Evolutionary conservation across 1,139 yeast genomes (phyloP).

Genomic region (Lodderomyces pseudojiufengensis): DNA sequence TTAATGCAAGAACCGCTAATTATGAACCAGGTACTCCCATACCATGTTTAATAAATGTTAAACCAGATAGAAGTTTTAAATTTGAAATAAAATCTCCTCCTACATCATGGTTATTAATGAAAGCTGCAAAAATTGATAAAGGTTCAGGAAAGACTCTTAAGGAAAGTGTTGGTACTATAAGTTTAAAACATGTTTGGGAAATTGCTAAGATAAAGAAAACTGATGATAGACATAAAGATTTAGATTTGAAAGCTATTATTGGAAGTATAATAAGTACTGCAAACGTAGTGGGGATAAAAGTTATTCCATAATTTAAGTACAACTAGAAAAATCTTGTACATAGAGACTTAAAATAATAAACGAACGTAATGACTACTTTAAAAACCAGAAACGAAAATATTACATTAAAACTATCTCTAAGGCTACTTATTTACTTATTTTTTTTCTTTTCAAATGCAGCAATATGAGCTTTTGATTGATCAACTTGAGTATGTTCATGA

Average conservation of each 20-base stretch:
- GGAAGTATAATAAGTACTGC: constrained; percentile 87
- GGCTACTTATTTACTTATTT: constrained; percentile 35
- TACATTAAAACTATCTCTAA: no score
- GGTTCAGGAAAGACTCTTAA: constrained; percentile 62
- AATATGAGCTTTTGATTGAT: constrained; percentile 91
- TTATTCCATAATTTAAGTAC: constrained; percentile 49
- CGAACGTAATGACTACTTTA: no score
- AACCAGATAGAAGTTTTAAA: constrained; percentile 86
- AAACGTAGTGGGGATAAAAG: constrained; percentile 78
- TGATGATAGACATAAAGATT: constrained; percentile 72
- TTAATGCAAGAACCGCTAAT: constrained; percentile 93
- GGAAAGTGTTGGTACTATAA: constrained; percentile 62
- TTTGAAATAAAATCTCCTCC: constrained; percentile 92
- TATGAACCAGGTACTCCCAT: constrained; percentile 83
- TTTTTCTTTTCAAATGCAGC: constrained; percentile 85
- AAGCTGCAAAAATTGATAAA: constrained; percentile 80
- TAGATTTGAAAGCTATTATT: constrained; percentile 71
- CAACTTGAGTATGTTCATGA: constrained; percentile 85
- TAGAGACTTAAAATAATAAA: no score
- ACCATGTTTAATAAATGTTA: constrained; percentile 79
- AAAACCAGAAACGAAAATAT: no score
- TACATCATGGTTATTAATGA: constrained; percentile 79
- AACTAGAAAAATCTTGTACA: constrained; percentile 11
- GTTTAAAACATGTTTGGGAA: constrained; percentile 88
- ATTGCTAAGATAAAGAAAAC: constrained; percentile 91